Base-by-base conservation (phyloP, 23 red algal genomes). In the Gracilaria gracilis region DNA sequence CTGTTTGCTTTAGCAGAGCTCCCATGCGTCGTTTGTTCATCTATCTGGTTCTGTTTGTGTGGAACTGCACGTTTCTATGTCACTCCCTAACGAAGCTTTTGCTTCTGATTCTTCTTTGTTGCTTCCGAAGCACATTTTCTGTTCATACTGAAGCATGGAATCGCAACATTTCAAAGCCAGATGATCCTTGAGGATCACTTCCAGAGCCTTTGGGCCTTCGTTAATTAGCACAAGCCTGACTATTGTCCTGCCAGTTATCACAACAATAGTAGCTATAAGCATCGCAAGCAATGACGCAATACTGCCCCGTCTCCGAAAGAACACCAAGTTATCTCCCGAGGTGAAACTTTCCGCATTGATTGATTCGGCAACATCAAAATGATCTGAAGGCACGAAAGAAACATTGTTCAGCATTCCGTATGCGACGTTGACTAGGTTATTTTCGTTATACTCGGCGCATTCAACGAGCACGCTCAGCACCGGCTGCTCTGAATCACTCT, bases 131-230 rank as follows among this genome's bases (percentile, higher is more conserved):
- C 44, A 8, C 34, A 73, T 35, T 44, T 17, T 73, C 38, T 73
- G 67, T 29, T 73, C 67, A 44, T 73, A 73, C 35, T 73, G 67
- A 73, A 73, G 67, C 34, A 73, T 39, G 44, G 67, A 73, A 73
- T 73, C 67, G 67, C 67, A 73, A 44, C 67, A 73, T 73, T 73
- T 73, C 67, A 73, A 37, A 23, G 15, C 67, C 33, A 73, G 44
- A 0, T 29, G 33, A 73, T 73, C 67, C 20, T 73, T 73, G 4
- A 73, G 33, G 38, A 73, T 73, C 15, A 73, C 67, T 73, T 73
- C 67, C 2, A 73, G 38, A 19, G 67, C 67, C 35, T 40, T 40
- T 6, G 67, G 67, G 35, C 36, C 67, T 44, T 73, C 67, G 67
- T 40, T 73, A 29, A 23, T 39, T 39, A 73, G 67, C 24, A 73